These are phyloP conservation scores for Taphrina flavorubra DNA, from an alignment of 1,139 yeast species.

Conservation along the genomic window DNA sequence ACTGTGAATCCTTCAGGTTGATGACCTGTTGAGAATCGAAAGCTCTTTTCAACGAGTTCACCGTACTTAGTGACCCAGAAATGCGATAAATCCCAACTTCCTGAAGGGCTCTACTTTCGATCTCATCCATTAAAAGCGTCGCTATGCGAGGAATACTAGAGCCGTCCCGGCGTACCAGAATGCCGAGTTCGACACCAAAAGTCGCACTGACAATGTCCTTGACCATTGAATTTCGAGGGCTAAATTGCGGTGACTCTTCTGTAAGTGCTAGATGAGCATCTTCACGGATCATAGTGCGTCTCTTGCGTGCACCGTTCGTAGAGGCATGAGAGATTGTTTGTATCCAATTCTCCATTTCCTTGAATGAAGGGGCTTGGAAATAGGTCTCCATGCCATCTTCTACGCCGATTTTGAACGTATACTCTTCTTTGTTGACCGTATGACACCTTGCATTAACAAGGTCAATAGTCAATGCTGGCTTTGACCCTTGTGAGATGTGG, in stretches of 20 bases:
- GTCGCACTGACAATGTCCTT: conserved; percentile 49
- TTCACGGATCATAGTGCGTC: conserved; percentile 53
- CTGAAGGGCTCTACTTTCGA: conserved; percentile 76
- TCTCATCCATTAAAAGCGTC: conserved; percentile 67
- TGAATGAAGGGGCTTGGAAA: conserved; percentile 71
- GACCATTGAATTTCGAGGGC: conserved; percentile 28
- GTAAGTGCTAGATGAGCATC: conserved; percentile 10
- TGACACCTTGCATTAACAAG: conserved; percentile 18
- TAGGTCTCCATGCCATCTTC: conserved; percentile 62
- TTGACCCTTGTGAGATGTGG: conserved; percentile 21
- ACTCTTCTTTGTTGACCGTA: conserved; percentile 49
- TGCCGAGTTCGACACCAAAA: conserved; percentile 83
- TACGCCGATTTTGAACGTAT: conserved; percentile 68
- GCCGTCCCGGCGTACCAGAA: conserved; percentile 62
- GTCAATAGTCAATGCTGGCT: conserved; percentile 38
- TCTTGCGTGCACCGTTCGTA: conserved; percentile 54
- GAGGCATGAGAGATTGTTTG: conserved; percentile 55
- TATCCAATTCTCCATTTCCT: conserved; percentile 79
- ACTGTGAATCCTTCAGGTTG: conserved; percentile 67
- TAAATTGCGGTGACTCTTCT: conserved; percentile 32
- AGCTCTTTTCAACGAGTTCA: conserved; percentile 68
- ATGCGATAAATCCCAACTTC: conserved; percentile 93
- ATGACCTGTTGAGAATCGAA: conserved; percentile 77
- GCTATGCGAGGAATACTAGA: conserved; percentile 69
- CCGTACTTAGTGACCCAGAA: conserved; percentile 83